Evolutionary conservation across 441 rosid species (phyloP), one percentile per base, ranked within the genome.

Genomic region (Brassica balearica): DNA sequence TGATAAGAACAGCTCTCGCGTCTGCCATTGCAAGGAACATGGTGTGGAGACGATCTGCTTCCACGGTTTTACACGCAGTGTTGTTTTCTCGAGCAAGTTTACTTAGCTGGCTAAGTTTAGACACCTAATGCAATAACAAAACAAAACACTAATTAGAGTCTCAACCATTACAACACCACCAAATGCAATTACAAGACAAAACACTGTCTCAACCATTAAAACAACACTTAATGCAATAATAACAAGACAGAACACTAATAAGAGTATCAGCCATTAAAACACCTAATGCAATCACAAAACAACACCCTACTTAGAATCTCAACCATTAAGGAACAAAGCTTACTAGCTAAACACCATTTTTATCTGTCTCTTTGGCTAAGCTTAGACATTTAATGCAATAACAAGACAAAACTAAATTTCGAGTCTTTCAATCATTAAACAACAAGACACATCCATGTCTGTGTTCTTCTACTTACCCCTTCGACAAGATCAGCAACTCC

Each of bases 1-100:
- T 94, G 34, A 92, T 92, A 69, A 92, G 92, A 62, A 94, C 96
- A 36, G 98, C 96, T 84, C 98, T 88, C 22, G 95, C 96, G 83
- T 94, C 98, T 34, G 92, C 90, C 95, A 94, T 92, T 15, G 94
- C 97, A 23, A 94, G 96, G 84, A 92, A 88, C 96, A 94, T 88
- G 58, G 97, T 92, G 78, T 92, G 98, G 80, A 94, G 78, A 25
- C 95, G 90, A 85, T 92, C 97, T 55, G 97, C 97, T 86, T 94
- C 96, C 1, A 82, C 92, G 15, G 89, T 90, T 85, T 85, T 91
- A 85, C 83, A 77, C 0, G 98, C 98, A 0, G 97, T 92, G 36
- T 92, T 89, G 83, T 86, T 92, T 38, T 94, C 97, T 22, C 96
- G 95, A 10, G 97, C 98, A 80, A 94, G 95, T 80, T 94, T 90